Percentiles rank a stretch among this genome's conserved stretches.
phyloP scores from a whole-genome alignment of 768 basidiomycete species.

The Leccinellum rugosiceps region DNA sequence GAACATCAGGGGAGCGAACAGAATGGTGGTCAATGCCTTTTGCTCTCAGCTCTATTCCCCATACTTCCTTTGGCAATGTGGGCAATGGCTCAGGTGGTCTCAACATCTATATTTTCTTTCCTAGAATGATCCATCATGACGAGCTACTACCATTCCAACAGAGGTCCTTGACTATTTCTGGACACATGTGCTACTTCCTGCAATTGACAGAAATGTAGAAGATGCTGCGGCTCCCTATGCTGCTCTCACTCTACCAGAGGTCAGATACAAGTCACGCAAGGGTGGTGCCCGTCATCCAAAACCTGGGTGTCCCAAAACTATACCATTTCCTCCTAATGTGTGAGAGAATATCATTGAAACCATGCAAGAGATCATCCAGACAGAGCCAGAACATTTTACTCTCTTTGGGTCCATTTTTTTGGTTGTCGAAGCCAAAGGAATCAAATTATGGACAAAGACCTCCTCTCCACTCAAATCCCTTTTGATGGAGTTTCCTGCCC shows the following conservation, averaged over 20 bases:
- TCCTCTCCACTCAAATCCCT: background rate
- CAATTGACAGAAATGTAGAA: background rate
- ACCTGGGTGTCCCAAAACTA: background rate
- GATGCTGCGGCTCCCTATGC: conserved; percentile 1
- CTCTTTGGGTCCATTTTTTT: conserved; percentile 8
- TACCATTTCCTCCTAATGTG: conserved; percentile 4
- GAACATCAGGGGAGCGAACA: background rate
- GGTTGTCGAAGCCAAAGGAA: background rate
- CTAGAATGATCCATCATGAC: conserved; percentile 11
- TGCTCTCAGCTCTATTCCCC: background rate
- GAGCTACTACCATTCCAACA: conserved; percentile 3
- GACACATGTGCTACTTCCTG: conserved; percentile 6
- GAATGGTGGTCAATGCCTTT: conserved; percentile 9
- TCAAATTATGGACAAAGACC: conserved; percentile 1
- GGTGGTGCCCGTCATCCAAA: background rate
- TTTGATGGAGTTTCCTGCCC: background rate
- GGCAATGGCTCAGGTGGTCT: too few relatives aligned
- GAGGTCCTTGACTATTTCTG: conserved; percentile 10
- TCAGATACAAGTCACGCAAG: conserved; percentile 3
- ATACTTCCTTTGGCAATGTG: background rate
- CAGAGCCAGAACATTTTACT: background rate
- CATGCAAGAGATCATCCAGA: conserved; percentile 4
- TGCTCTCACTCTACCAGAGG: conserved; percentile 2
- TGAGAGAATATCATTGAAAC: background rate
- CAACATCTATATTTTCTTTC: conserved; percentile 11